A percentile compares a stretch with the other conserved stretches of the same genome.
Conservation (phyloP, 2,329 filamentous ascomycete genomes). For the Fusarium sp. region DNA sequence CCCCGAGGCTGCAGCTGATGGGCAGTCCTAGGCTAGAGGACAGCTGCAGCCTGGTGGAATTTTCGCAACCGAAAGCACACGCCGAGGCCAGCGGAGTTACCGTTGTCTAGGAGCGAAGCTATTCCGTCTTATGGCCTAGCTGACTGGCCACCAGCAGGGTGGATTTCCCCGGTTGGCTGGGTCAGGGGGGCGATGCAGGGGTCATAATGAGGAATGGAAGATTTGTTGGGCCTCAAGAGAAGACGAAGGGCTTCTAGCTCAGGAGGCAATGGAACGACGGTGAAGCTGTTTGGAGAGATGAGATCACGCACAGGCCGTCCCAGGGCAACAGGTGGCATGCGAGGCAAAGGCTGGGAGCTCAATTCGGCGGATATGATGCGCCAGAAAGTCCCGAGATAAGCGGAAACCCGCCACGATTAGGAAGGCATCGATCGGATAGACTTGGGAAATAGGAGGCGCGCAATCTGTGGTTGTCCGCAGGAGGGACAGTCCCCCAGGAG, state of each 20-base stretch:
- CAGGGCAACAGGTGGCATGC: constrained; percentile 2
- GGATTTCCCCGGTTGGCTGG: constrained; percentile 37
- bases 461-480: constrained; percentile 22
- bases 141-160: constrained; percentile 39
- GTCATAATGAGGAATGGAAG: constrained; percentile 31
- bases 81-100: constrained; percentile 36
- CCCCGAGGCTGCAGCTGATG: constrained; percentile 34
- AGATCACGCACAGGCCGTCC: constrained; percentile 4
- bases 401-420: constrained; percentile 22
- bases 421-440: constrained; percentile 12
- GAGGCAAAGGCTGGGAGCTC: not conserved
- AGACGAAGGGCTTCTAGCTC: constrained; percentile 17
- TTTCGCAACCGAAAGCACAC: constrained; percentile 29
- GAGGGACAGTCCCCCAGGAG: not conserved
- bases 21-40: constrained; percentile 13
- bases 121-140: constrained; percentile 29
- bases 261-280: constrained; percentile 19
- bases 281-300: constrained; percentile 11
- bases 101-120: constrained; percentile 29
- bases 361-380: not conserved
- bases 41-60: constrained; percentile 36
- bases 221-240: constrained; percentile 36
- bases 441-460: constrained; percentile 9
- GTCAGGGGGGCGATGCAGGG: constrained; percentile 34
- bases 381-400: constrained; percentile 15